Conservation (phyloP, 1,139 yeast species). For the Suhomyces taliae region DNA sequence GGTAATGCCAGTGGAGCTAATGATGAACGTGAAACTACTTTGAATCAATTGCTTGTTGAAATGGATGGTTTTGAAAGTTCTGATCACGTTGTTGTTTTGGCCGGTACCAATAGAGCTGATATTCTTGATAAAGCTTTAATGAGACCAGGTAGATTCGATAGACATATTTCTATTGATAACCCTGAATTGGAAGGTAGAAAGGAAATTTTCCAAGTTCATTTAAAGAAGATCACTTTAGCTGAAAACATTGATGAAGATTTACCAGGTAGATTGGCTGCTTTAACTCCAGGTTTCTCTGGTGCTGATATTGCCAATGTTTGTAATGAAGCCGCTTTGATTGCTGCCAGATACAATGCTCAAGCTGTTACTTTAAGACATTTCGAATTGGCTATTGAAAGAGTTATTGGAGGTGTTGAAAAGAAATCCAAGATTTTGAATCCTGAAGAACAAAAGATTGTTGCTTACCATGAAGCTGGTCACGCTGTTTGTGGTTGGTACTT, state of each 20-base stretch:
- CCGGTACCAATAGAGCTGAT: slow-evolving; percentile 96
- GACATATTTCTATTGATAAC: slow-evolving; percentile 86
- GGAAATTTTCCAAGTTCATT: slow-evolving; percentile 84
- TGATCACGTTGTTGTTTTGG: slow-evolving; percentile 94
- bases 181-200: slow-evolving; percentile 95
- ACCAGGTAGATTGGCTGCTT: slow-evolving; percentile 86
- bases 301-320: slow-evolving; percentile 98
- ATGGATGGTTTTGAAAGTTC: slow-evolving; percentile 94
- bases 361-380: slow-evolving; percentile 74
- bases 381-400: slow-evolving; percentile 95
- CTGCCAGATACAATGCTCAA: slow-evolving; percentile 80
- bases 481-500: slow-evolving; percentile 98
- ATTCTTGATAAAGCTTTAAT: slow-evolving; percentile 87
- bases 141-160: slow-evolving; percentile 97
- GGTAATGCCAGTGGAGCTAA: slow-evolving; percentile 84
- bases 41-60: slow-evolving; percentile 92
- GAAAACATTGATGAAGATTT: slow-evolving; percentile 49
- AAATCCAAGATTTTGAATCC: slow-evolving; percentile 79
- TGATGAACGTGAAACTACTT: slow-evolving; percentile 95
- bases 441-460: slow-evolving; percentile 85
- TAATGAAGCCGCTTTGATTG: slow-evolving; percentile 95
- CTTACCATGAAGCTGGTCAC: slow-evolving; percentile 98
- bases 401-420: slow-evolving; percentile 93
- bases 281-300: slow-evolving; percentile 97
- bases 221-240: slow-evolving; percentile 61